Evolutionary conservation across 495 filamentous ascomycete species (phyloP).

Genomic region (Trichoderma erinaceum): DNA sequence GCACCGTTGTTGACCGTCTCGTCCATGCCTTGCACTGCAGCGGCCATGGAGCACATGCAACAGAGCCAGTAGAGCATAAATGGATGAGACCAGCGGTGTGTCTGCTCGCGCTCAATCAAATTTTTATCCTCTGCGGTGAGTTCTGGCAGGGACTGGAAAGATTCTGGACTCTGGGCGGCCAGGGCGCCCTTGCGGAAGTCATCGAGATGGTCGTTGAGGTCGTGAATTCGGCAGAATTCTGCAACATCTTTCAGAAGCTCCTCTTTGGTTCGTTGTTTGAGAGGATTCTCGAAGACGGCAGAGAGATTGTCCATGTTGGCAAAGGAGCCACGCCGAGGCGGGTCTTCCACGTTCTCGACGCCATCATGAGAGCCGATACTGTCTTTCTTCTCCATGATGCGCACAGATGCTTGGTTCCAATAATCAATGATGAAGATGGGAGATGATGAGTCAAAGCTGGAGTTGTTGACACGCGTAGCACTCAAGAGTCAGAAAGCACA

Average conservation of each 20-base stretch:
- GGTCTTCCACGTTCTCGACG: not conserved
- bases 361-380: not conserved
- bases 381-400: not conserved
- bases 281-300: constrained; percentile 6
- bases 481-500: not conserved
- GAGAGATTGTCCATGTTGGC: not conserved
- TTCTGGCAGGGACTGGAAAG: constrained; percentile 47
- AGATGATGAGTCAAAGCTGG: not conserved
- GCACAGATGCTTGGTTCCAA: not conserved
- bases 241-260: not conserved
- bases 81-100: constrained; percentile 69
- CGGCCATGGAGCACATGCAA: constrained; percentile 45
- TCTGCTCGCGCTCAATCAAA: constrained; percentile 56
- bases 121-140: constrained; percentile 52
- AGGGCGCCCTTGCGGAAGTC: constrained; percentile 50
- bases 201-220: not conserved
- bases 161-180: constrained; percentile 34
- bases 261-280: not conserved
- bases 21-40: constrained; percentile 60
- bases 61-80: constrained; percentile 60
- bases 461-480: not conserved
- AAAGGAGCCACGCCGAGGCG: not conserved
- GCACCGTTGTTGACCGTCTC: constrained; percentile 78
- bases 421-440: not conserved
- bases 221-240: not conserved